Base-by-base conservation (phyloP, 2,329 filamentous ascomycete species). In the Aspergillus transmontanensis region DNA sequence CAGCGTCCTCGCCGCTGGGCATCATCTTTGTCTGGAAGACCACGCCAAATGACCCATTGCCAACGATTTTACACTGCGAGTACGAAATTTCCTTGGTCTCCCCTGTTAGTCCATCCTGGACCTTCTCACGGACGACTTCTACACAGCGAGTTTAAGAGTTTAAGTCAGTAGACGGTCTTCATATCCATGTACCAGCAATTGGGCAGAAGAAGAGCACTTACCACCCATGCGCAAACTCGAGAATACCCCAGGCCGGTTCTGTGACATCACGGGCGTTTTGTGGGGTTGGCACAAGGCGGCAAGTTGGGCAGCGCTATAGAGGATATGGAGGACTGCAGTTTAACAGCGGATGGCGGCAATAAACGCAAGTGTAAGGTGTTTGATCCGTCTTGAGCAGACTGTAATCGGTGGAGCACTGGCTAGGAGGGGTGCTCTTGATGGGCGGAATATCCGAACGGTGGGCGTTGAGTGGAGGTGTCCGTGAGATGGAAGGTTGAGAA, bases 11-110 rank as follows among this genome's bases (percentile, higher is more conserved):
- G 68, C 94, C 94, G 68, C 92, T 95, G n/a, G 95, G 95, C 65
- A 94, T 94, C 74, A 99, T 87, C 84, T 98, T 98, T 62, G 95
- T 99, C 84, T 99, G 95, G 81, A 99, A 99, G 69, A 99, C 95
- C 57, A 99, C 94, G 69, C 95, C 95, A 73, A 99, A 99, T 41
- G 94, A 98, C 71, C 95, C 95, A 83, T 99, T 99, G 79, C 95
- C 95, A 56, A 99, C 95, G 75, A 99, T 98, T 84, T 99, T 99
- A 85, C 94, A 98, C 79, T 98, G 95, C 61, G 95, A 98, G 81
- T 99, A 99, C 79, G 96, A 93, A 82, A 99, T 89, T 75, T 99
- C 95, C 80, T 92, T 90, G 74, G 93, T 96, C 80, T 99, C 95
- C 73, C 95, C 95, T 16, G 95, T 99, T 70, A 97, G 85, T 78